Conservation (phyloP, 2,329 filamentous ascomycete species). For the Thielaviopsis ethacetica region DNA sequence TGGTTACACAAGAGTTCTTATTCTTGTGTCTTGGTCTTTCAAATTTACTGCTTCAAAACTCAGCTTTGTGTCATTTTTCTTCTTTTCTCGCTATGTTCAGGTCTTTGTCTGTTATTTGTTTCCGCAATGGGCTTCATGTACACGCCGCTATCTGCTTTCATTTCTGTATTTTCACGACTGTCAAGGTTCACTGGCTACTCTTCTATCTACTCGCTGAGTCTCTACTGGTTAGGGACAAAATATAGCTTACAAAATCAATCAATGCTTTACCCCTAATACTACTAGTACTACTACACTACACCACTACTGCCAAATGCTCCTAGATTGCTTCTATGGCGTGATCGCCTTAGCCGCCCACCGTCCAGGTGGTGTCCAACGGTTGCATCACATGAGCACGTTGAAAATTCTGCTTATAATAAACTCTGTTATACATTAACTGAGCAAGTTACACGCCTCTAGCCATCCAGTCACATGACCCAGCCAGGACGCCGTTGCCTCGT, state of each 20-base stretch:
- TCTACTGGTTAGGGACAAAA: neutral
- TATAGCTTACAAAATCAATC: neutral
- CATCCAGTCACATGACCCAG: neutral
- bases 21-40: conserved; percentile 1
- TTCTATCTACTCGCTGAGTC: neutral
- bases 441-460: neutral
- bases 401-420: neutral
- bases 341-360: neutral
- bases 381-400: neutral
- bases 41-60: neutral
- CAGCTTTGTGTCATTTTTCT: neutral
- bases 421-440: neutral
- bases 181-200: neutral
- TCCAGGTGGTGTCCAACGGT: neutral
- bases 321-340: neutral
- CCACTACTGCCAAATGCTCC: too few relatives aligned
- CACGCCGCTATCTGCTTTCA: neutral
- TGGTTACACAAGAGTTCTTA: conserved; percentile 7
- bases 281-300: too few relatives aligned
- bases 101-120: neutral
- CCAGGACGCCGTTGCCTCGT: neutral
- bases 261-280: too few relatives aligned
- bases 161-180: neutral
- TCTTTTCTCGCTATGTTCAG: too few relatives aligned
- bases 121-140: neutral